phyloP scores from a whole-genome alignment of 1,284 basidiomycete species.

The Tylopilus orsonianus region DNA sequence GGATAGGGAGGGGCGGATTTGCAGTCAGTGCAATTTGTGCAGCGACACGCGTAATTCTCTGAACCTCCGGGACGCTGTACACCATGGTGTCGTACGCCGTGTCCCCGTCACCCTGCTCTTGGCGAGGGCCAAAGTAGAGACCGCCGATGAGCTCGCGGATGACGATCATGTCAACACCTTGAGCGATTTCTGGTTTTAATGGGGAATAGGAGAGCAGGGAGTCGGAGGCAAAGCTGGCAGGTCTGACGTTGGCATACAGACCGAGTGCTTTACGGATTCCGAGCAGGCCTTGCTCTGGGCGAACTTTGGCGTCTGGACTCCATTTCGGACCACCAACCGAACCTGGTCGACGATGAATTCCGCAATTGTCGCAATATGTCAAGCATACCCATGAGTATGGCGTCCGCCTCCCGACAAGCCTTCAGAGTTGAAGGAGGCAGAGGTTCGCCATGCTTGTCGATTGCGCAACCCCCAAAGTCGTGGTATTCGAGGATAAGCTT shows the following conservation, averaged over 20 bases:
- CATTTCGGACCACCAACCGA: slow-evolving; percentile 98
- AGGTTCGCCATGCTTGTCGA: slow-evolving; percentile 84
- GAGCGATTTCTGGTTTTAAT: slow-evolving; percentile 84
- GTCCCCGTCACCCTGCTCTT: slow-evolving; percentile 77
- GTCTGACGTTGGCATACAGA: slow-evolving; percentile 97
- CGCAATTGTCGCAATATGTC: neutral
- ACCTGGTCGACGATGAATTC: slow-evolving; percentile 47
- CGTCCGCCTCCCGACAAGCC: slow-evolving; percentile 87
- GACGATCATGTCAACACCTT: slow-evolving; percentile 90
- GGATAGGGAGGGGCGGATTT: slow-evolving; percentile 85
- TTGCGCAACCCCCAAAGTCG: slow-evolving; percentile 92
- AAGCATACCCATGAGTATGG: slow-evolving; percentile 82
- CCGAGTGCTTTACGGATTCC: slow-evolving; percentile 91
- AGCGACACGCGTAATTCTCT: slow-evolving; percentile 95
- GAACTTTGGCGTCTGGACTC: slow-evolving; percentile 87
- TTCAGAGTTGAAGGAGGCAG: slow-evolving; percentile 84
- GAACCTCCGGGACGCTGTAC: slow-evolving; percentile 89
- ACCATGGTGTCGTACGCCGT: slow-evolving; percentile 90
- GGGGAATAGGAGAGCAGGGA: slow-evolving; percentile 90
- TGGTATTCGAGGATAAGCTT: slow-evolving; percentile 77
- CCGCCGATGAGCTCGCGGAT: slow-evolving; percentile 94
- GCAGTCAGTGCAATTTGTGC: slow-evolving; percentile 86
- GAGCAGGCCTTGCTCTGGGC: slow-evolving; percentile 95
- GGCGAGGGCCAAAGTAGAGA: slow-evolving; percentile 91
- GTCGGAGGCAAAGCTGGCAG: slow-evolving; percentile 92